These are phyloP conservation scores for Aspergillus ostianus DNA, from an alignment of 495 filamentous ascomycete genomes.

Conservation along the genomic window DNA sequence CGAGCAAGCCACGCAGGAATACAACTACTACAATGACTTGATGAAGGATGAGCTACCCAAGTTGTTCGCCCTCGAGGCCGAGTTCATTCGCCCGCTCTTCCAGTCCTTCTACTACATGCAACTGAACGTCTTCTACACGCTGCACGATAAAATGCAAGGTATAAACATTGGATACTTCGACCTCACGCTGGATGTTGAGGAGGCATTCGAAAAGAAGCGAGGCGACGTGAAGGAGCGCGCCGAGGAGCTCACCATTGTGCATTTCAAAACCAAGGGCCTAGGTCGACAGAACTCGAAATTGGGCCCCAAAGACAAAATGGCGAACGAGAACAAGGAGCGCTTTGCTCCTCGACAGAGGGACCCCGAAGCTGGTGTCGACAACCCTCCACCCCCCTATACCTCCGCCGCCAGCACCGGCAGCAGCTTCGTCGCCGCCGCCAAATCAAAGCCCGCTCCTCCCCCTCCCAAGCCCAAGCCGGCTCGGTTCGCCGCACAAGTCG, in stretches of 20 bases:
- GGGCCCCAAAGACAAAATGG: constrained; percentile 38
- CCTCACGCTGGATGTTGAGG: constrained; percentile 82
- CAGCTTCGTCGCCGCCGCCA: constrained; percentile 64
- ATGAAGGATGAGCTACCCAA: constrained; percentile 94
- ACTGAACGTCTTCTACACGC: constrained; percentile 97
- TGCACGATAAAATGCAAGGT: constrained; percentile 96
- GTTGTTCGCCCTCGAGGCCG: constrained; percentile 85
- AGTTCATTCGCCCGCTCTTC: constrained; percentile 97
- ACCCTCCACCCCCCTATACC: constrained; percentile 67
- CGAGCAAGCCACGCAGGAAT: constrained; percentile 91
- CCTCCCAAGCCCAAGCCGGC: constrained; percentile 90
- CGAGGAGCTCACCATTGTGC: constrained; percentile 75
- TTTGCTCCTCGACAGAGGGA: constrained; percentile 36
- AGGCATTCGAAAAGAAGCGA: constrained; percentile 82
- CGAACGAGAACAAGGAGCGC: constrained; percentile 36
- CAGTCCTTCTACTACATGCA: constrained; percentile 99
- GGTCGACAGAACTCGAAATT: constrained; percentile 49
- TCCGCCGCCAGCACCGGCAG: constrained; percentile 46
- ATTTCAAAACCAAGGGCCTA: constrained; percentile 82
- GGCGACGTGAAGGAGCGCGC: constrained; percentile 80
- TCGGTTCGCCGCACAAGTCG: constrained; percentile 63
- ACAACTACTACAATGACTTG: constrained; percentile 93
- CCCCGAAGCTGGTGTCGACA: constrained; percentile 56
- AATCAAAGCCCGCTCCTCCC: constrained; percentile 83
- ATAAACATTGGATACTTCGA: constrained; percentile 98